Base-by-base conservation (phyloP, 2,329 filamentous ascomycete genomes). In the Mycocentrospora acerina region DNA sequence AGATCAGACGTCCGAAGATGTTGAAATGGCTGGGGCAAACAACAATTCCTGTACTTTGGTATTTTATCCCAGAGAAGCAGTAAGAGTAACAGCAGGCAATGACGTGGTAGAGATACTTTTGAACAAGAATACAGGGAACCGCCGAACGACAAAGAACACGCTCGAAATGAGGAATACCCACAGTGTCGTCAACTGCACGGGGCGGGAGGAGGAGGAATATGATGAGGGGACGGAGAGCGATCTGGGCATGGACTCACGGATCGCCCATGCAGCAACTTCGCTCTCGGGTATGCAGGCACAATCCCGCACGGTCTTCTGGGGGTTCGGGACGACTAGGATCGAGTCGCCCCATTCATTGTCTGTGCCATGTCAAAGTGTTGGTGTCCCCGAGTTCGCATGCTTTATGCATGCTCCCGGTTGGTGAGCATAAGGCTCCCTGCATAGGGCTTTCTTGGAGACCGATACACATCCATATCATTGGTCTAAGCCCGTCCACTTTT, bases 231-330 rank as follows among this genome's bases (percentile, higher is more conserved):
- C 32, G 44, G 52, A 44, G 46, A 50, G 54, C 44, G 46, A 48
- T 40, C 47, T 57, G 55, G 54, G 50, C 56, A 62, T 60, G 57
- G 54, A 57, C 46, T 52, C 56, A 54, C 48, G 53, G 60, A 62
- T 62, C 59, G 55, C 47, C 55, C 51, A 54, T 59, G 59, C 57
- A 60, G 35, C 52, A 53, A 42, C 47, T 49, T 46, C 32, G 49
- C 37, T 35, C 37, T 44, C 40, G 51, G 39, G 52, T 44, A 52
- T 46, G 46, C 49, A 51, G 43, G 53, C 54, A 62, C 42, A 59
- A 56, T 35, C 46, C 47, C 42, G 58, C 53, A 59, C 47, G 51
- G 60, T 46, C 53, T 52, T 55, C 44, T 58, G 53, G 52, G 54
- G 54, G 57, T 47, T 46, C 57, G 57, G 57, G 37, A 56, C 59